Base-by-base conservation (phyloP, 1,284 basidiomycete species). In the Laetiporus sulphureus region DNA sequence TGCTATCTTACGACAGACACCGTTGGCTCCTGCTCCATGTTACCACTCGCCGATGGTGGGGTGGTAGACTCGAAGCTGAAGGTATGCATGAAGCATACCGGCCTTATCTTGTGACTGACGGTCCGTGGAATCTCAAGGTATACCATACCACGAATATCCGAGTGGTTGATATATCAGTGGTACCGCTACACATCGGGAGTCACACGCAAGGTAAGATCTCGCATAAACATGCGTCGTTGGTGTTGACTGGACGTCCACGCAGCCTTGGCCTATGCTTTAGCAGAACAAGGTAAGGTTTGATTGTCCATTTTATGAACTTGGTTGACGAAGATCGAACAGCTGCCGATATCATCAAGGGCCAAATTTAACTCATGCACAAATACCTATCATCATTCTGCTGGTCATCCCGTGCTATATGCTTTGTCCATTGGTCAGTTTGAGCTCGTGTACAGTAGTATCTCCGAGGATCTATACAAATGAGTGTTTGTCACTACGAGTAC, bases 31-130 rank as follows among this genome's bases (percentile, higher is more conserved):
- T 68, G 62, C 40, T 62, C 71, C 0, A 75, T 77, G 74, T 57
- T 75, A 24, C 75, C 74, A 6, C 50, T 61, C 36, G 63, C 64
- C 27, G 51, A 64, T 42, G 72, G 72, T 32, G 75, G 75, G 46
- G 75, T 77, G 18, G 73, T 78, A 29, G 71, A 71, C 58, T 57
- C 66, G 8, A 59, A 61, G 33, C 57, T 78, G 19, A 58, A 62
- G 42, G 55, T 58, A 13, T 15, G 43, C 15, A 5, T 29, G 4
- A 12, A n/a, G 7, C 25, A 12, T 5, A 5, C 19, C 18, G 7
- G 8, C 15, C 20, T 21, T 16, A 10, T 5, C 8, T 18, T 5
- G 18, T 5, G 8, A 16, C 10, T 15, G 18, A 18, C 8, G 31
- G 15, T n/a, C 15, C 7, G 31, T 6, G 6, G 27, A 8, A 31